phyloP scores from a whole-genome alignment of 2,329 filamentous ascomycete species.

The Fusarium sp. region DNA sequence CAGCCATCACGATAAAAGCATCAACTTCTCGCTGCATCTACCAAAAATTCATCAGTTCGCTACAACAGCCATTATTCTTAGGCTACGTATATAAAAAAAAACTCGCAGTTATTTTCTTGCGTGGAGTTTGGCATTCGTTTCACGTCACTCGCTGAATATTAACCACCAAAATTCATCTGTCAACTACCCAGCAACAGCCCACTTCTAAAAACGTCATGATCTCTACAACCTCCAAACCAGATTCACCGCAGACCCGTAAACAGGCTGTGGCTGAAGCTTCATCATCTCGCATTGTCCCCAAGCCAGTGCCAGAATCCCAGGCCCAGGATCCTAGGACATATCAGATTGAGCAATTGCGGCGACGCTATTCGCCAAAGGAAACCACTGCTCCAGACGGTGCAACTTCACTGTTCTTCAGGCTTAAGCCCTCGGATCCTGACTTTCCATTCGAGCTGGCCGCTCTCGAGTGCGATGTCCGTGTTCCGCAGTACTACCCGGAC shows the following conservation, averaged over 20 bases:
- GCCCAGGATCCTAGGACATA: constrained; percentile 77
- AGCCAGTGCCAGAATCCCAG: constrained; percentile 75
- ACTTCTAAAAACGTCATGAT: constrained; percentile 53
- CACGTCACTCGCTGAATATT: constrained; percentile 1
- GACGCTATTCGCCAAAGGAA: constrained; percentile 69
- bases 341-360: constrained; percentile 78
- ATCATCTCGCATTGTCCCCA: constrained; percentile 67
- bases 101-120: not conserved
- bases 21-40: not conserved
- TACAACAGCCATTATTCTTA: constrained; percentile 1
- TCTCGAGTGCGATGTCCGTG: constrained; percentile 74
- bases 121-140: constrained; percentile 28
- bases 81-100: not conserved
- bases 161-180: constrained; percentile 15
- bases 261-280: constrained; percentile 62
- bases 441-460: constrained; percentile 82
- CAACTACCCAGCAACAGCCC: constrained; percentile 7
- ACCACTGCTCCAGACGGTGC: constrained; percentile 59
- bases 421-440: constrained; percentile 83
- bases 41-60: not conserved
- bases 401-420: constrained; percentile 71
- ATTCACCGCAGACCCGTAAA: constrained; percentile 51
- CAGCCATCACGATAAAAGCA: constrained; percentile 37
- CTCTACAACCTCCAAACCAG: constrained; percentile 48
- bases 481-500: constrained; percentile 74